These are phyloP conservation scores for Neonectria coccinea DNA, from an alignment of 2,329 filamentous ascomycete genomes.

Conservation along the genomic window DNA sequence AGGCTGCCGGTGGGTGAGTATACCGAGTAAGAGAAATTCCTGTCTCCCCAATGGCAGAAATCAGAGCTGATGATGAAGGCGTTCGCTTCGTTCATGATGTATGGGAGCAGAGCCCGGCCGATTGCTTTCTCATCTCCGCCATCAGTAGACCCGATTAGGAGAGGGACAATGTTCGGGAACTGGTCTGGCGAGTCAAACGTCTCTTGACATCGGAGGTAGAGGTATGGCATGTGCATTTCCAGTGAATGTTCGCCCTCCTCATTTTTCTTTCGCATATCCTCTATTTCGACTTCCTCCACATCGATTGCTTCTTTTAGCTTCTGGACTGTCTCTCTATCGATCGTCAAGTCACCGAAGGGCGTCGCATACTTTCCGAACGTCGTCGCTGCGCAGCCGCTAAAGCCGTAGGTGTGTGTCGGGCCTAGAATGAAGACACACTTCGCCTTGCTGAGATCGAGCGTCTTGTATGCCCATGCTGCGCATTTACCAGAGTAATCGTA, in stretches of 20 bases:
- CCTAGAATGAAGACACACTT: slow-evolving; percentile 94
- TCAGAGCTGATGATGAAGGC: slow-evolving; percentile 93
- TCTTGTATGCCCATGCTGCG: slow-evolving; percentile 94
- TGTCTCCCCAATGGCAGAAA: slow-evolving; percentile 89
- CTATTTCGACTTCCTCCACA: slow-evolving; percentile 40
- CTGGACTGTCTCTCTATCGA: slow-evolving; percentile 70
- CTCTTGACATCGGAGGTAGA: slow-evolving; percentile 78
- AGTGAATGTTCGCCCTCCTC: slow-evolving; percentile 92
- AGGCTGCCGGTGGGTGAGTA: slow-evolving; percentile 55
- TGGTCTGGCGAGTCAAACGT: slow-evolving; percentile 61
- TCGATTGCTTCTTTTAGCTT: slow-evolving; percentile 56
- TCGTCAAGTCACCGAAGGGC: slow-evolving; percentile 75
- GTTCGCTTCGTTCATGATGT: slow-evolving; percentile 79
- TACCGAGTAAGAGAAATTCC: too few species aligned
- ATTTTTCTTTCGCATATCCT: slow-evolving; percentile 70
- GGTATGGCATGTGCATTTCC: slow-evolving; percentile 96
- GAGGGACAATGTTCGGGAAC: slow-evolving; percentile 83
- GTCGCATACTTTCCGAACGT: slow-evolving; percentile 78
- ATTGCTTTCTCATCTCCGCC: slow-evolving; percentile 73
- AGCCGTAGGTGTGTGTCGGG: slow-evolving; percentile 88
- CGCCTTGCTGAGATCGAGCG: slow-evolving; percentile 81
- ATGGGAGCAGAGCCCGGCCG: slow-evolving; percentile 79
- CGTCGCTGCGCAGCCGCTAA: slow-evolving; percentile 81
- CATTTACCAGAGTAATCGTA: slow-evolving; percentile 92
- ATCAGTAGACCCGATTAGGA: slow-evolving; percentile 83